Conservation (phyloP, 1,139 yeast genomes). For the Wickerhamomyces sp. region DNA sequence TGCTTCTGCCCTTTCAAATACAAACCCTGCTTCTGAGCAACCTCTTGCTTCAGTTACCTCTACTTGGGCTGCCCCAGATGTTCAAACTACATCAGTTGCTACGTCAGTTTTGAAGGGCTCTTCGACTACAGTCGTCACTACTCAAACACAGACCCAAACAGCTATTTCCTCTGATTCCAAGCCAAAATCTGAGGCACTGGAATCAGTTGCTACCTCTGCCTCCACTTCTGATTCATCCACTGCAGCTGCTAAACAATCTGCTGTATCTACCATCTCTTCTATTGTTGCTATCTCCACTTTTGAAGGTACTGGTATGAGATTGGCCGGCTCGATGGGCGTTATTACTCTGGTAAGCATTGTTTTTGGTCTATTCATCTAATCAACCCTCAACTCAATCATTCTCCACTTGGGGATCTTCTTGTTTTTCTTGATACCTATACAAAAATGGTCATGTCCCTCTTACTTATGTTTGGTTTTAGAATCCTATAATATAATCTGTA, state of each 20-base stretch:
- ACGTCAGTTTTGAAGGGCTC: too few species aligned
- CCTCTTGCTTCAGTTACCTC: too few species aligned
- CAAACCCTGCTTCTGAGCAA: not conserved
- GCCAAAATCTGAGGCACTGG: not conserved
- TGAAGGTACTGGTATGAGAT: conserved; percentile 10
- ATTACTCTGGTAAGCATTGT: conserved; percentile 5
- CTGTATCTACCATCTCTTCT: not conserved
- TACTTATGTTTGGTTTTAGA: too few species aligned
- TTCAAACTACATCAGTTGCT: too few species aligned
- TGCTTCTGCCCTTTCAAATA: not conserved
- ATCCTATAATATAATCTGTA: too few species aligned
- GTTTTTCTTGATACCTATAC: too few species aligned
- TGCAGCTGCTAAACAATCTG: not conserved
- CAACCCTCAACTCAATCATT: too few species aligned
- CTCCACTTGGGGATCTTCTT: too few species aligned
- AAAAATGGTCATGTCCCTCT: too few species aligned
- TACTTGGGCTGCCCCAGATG: too few species aligned
- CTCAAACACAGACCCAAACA: not conserved
- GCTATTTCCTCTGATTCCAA: not conserved
- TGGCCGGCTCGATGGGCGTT: conserved; percentile 6
- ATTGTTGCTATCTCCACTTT: conserved; percentile 4
- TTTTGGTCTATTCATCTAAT: conserved; percentile 7
- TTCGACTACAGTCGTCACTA: not conserved
- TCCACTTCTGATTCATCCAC: not conserved
- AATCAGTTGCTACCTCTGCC: not conserved